Percentiles rank a stretch among this genome's conserved stretches.
These are phyloP conservation scores for Cryomyces antarcticus DNA, from an alignment of 495 filamentous ascomycete species.

Conservation along the genomic window DNA sequence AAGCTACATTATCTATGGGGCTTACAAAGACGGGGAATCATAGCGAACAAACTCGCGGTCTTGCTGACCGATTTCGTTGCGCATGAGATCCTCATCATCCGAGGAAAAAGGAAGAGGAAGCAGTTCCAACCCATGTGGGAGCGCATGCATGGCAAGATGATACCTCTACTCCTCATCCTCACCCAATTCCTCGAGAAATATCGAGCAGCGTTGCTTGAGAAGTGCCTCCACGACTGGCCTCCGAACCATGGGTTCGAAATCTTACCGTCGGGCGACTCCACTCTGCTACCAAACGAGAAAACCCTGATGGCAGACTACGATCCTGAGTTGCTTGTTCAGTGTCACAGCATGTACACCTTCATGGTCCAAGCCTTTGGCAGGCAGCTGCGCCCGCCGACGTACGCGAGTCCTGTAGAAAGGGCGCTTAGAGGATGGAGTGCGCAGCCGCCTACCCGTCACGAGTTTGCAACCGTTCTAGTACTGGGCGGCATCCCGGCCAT, in stretches of 20 bases:
- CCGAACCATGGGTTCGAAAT: conserved; percentile 7
- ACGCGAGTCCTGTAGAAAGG: background rate
- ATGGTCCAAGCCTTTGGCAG: background rate
- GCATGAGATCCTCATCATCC: conserved; percentile 4
- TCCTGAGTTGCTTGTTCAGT: background rate
- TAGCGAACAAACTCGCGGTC: conserved; percentile 7
- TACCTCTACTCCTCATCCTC: conserved; percentile 8
- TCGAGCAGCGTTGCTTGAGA: conserved; percentile 6
- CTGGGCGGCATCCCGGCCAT: background rate
- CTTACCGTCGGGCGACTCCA: background rate
- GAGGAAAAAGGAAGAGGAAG: conserved; percentile 5
- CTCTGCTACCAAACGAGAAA: background rate
- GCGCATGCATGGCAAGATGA: conserved; percentile 9
- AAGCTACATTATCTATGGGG: conserved; percentile 8
- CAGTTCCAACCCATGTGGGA: conserved; percentile 4
- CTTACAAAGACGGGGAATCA: conserved; percentile 5
- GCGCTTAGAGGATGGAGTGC: background rate
- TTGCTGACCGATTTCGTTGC: conserved; percentile 9
- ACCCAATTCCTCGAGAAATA: conserved; percentile 10
- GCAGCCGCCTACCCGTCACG: background rate
- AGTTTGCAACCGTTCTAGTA: background rate
- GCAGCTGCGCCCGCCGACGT: background rate
- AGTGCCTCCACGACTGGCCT: conserved; percentile 4
- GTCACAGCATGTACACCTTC: background rate
- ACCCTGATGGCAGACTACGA: background rate